These are phyloP conservation scores for Ascochyta viciae-villosae DNA, from an alignment of 2,329 filamentous ascomycete genomes.

Conservation along the genomic window DNA sequence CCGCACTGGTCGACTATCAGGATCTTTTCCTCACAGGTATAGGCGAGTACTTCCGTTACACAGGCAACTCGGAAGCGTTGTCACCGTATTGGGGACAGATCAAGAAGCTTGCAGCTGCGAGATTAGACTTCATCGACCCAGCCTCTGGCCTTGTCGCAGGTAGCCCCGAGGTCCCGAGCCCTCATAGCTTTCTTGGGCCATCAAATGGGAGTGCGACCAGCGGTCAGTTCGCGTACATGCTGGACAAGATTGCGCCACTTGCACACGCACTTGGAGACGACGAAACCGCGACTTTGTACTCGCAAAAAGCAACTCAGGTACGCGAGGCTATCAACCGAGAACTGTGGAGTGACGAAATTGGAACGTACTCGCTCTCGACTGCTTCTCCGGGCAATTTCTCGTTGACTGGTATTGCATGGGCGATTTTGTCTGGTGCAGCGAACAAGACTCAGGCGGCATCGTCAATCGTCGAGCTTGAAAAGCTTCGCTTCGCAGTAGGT, in stretches of 20 bases:
- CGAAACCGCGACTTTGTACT: conserved; percentile 23
- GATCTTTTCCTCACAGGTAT: conserved; percentile 39
- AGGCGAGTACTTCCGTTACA: conserved; percentile 35
- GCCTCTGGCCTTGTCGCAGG: conserved; percentile 33
- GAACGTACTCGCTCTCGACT: conserved; percentile 42
- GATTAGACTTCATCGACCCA: conserved; percentile 36
- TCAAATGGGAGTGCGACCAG: conserved; percentile 39
- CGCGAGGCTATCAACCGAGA: conserved; percentile 36
- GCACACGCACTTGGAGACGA: conserved; percentile 43
- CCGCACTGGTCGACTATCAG: conserved; percentile 40
- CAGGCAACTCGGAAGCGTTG: conserved; percentile 26
- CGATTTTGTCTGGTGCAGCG: conserved; percentile 45
- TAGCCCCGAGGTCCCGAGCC: conserved; percentile 3
- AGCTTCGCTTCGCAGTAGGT: conserved; percentile 44
- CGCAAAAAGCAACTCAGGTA: conserved; percentile 26
- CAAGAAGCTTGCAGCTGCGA: conserved; percentile 28
- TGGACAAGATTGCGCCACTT: conserved; percentile 35
- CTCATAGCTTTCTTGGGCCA: conserved; percentile 35
- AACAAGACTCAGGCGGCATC: conserved; percentile 39
- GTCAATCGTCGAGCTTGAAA: conserved; percentile 39
- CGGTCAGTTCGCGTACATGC: conserved; percentile 33
- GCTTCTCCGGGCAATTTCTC: conserved; percentile 41
- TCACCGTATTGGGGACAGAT: conserved; percentile 32
- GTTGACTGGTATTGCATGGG: conserved; percentile 42
- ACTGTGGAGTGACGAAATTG: conserved; percentile 45